Conservation (phyloP, 805 yeast species). For the Scheffersomyces amazonensis region DNA sequence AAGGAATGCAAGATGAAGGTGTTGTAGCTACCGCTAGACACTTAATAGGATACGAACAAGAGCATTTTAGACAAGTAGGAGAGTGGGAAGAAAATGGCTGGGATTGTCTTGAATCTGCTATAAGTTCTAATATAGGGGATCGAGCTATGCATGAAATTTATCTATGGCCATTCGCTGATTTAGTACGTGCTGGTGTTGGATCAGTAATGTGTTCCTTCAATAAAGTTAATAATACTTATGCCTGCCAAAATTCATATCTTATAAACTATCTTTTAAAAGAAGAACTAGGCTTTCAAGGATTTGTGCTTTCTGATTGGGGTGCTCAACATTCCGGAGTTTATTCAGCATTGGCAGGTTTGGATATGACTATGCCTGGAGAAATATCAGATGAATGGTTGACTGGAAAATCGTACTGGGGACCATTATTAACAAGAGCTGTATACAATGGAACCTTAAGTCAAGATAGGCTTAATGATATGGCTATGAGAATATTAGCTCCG, state of each 20-base stretch:
- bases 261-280: slow-evolving; percentile 55
- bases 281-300: slow-evolving; percentile 65
- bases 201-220: slow-evolving; percentile 63
- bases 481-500: slow-evolving; percentile 54
- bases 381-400: slow-evolving; percentile 50
- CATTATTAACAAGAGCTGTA: slow-evolving; percentile 51
- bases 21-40: slow-evolving; percentile 58
- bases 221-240: slow-evolving; percentile 52
- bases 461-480: slow-evolving; percentile 60
- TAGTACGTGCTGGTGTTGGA: slow-evolving; percentile 57
- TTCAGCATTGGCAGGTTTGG: slow-evolving; percentile 57
- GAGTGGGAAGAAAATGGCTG: slow-evolving; percentile 49
- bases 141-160: slow-evolving; percentile 60
- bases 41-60: slow-evolving; percentile 62
- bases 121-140: slow-evolving; percentile 57
- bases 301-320: slow-evolving; percentile 68
- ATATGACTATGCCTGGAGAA: slow-evolving; percentile 67
- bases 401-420: slow-evolving; percentile 58
- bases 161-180: slow-evolving; percentile 67
- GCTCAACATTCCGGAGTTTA: slow-evolving; percentile 59
- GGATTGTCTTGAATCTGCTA: slow-evolving; percentile 38
- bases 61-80: slow-evolving; percentile 52
- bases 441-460: slow-evolving; percentile 55
- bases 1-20: slow-evolving; percentile 57
- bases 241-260: slow-evolving; percentile 58